phyloP scores from a whole-genome alignment of 257 asterid species.

The Solanum ossicruentum region DNA sequence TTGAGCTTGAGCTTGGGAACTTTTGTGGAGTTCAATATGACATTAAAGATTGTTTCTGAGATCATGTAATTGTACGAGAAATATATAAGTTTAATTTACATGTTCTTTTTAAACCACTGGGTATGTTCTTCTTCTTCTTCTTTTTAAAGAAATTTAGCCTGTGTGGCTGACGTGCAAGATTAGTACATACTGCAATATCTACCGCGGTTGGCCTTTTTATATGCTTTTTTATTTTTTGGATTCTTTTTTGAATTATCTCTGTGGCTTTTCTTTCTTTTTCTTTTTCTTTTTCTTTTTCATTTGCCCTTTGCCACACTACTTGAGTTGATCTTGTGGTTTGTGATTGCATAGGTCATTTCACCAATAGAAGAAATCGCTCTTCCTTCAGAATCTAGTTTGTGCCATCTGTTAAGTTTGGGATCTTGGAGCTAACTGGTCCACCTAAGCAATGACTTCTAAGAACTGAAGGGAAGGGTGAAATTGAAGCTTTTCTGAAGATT shows the following conservation, averaged over 20 bases:
- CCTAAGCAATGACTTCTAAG: constrained; percentile 6
- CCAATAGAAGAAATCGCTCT: neutral
- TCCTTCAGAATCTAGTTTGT: neutral
- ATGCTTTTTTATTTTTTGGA: neutral
- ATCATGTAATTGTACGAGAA: neutral
- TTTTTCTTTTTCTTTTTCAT: neutral
- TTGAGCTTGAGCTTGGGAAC: neutral
- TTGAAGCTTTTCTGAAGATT: constrained; percentile 9
- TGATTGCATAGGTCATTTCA: neutral
- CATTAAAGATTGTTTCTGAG: neutral
- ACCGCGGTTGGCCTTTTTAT: neutral
- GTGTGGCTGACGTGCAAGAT: neutral
- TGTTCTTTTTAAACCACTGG: neutral
- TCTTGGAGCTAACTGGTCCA: neutral
- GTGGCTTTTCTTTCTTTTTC: neutral
- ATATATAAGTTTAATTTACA: neutral
- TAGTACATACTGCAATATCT: neutral
- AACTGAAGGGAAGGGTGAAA: constrained; percentile 7
- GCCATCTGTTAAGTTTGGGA: constrained; percentile 8
- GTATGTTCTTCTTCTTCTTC: neutral
- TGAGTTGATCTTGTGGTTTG: neutral
- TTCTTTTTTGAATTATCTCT: neutral
- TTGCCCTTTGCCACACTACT: neutral
- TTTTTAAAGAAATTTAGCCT: neutral
- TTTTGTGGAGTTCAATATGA: neutral